Base-by-base conservation (phyloP, 768 basidiomycete genomes). In the Amyloporia xantha region DNA sequence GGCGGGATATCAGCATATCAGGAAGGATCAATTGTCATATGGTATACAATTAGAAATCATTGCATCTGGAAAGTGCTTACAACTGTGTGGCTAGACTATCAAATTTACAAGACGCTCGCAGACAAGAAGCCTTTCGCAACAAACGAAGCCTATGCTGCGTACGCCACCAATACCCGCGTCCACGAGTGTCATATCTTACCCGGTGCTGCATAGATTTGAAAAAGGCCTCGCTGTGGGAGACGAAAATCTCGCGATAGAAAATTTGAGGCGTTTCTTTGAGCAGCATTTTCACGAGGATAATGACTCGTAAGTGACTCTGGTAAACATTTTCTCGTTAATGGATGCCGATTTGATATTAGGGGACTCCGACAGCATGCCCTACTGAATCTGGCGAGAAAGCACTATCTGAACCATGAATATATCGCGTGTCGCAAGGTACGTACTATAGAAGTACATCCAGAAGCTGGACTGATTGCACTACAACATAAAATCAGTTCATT, bases 351-450 rank as follows among this genome's bases (percentile, higher is more conserved):
- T 27, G 41, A 36, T 11, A 36, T 23, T 57, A 91, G 88, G 15
- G 86, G 86, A 4, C 64, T 86, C 49, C 84, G 89, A 43, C 89
- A 91, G 52, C 84, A 87, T 60, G 86, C 87, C 1, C 63, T 92
- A 49, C 70, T 92, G 35, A 85, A 86, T 54, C 67, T 92, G 13
- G 83, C 86, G 21, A 77, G 84, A 26, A 79, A 88, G 75, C 86
- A 92, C 59, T 91, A 85, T 61, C 66, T 79, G 33, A 76, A 79
- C 17, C 73, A 77, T 37, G 88, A 92, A 63, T 75, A 71, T 58
- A 71, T 72, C 12, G 85, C 86, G 30, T 84, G 84, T 23, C 74
- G 79, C 47, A 78, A 86, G 71, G 88, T 84, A 50, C 20, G 63
- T 48, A 10, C 2, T 54, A 28, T 51, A 26, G 5, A 21, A 15